Base-by-base conservation (phyloP, 2,329 filamentous ascomycete genomes). In the Cadophora sp. region DNA sequence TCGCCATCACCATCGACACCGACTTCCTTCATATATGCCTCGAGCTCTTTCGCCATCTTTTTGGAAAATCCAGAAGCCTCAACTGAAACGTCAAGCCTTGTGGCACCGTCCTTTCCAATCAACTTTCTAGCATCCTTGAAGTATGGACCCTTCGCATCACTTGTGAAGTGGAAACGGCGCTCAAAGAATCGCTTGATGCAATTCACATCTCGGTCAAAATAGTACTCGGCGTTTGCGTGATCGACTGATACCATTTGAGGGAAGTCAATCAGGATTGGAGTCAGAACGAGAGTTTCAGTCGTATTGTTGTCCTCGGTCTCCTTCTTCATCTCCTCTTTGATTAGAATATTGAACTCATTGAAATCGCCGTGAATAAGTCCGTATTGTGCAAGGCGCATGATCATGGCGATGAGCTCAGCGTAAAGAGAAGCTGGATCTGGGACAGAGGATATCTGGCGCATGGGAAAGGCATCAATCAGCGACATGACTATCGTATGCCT, bases 301-400 rank as follows among this genome's bases (percentile, higher is more conserved):
- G 84, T 77, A 7, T 84, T 80, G 6, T 80, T 79, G 26, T 80
- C 80, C 19, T 75, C 75, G 12, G 77, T 67, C 11, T 75, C 71
- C 24, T 79, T 74, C 40, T 77, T 72, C 40, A 77, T 77, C 59
- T 84, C 88, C 79, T 98, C 95, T 77, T 96, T 93, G 78, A 99
- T 90, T 40, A 99, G 83, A 72, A 99, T 95, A 79, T 99, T 99
- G 85, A 99, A 99, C 80, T 99, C 97, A 83, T 99, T 99, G 83
- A 97, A 99, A 79, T 99, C 96, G 70, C 96, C 96, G 78, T 99
- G 96, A 70, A 99, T 99, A 59, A 99, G 83, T 7, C 96, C 96
- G 73, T 94, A 89, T 70, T 89, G 89, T 6, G 96, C 95, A 50
- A 99, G 85, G 31, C 90, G 87, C 53, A 99, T 83, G 66, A 99